Evolutionary conservation across 1,284 basidiomycete species (phyloP).

Genomic region (Cryptococcus wingfieldii): DNA sequence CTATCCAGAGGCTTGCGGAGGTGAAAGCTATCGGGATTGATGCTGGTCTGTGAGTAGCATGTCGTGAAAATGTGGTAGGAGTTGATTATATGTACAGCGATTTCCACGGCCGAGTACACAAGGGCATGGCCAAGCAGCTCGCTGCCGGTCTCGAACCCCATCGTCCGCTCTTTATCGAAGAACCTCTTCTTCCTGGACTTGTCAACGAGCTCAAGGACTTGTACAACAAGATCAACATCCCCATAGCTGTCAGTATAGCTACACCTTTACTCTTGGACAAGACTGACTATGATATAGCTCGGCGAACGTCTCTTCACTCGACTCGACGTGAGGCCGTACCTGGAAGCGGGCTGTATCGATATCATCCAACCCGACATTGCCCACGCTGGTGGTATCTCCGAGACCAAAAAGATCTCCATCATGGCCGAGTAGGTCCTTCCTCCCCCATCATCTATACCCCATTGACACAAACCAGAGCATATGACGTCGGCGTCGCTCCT

Average conservation of each 20-base stretch:
- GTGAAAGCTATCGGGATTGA: conserved; percentile 64
- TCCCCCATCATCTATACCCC: not conserved
- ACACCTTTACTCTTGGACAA: not conserved
- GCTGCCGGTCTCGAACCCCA: conserved; percentile 63
- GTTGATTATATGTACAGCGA: conserved; percentile 28
- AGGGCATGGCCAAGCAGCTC: conserved; percentile 72
- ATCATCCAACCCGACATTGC: conserved; percentile 70
- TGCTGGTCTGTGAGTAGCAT: conserved; percentile 50
- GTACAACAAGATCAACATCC: conserved; percentile 51
- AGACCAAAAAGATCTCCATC: conserved; percentile 63
- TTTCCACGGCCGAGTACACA: conserved; percentile 59
- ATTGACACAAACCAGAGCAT: conserved; percentile 25
- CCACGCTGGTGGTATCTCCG: conserved; percentile 62
- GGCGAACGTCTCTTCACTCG: conserved; percentile 69
- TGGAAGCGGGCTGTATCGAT: conserved; percentile 62
- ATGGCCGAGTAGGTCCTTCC: conserved; percentile 55
- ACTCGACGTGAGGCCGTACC: conserved; percentile 65
- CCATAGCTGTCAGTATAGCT: conserved; percentile 45
- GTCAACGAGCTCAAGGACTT: conserved; percentile 51
- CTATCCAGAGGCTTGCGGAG: conserved; percentile 60
- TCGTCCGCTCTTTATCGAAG: conserved; percentile 69
- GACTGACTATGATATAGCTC: conserved; percentile 40
- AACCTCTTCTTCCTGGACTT: conserved; percentile 60
- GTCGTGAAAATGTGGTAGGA: not conserved
- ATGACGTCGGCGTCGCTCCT: conserved; percentile 51